These are phyloP conservation scores for Eucalyptus pauciflora DNA, from an alignment of 345 rosid genomes.

Conservation along the genomic window DNA sequence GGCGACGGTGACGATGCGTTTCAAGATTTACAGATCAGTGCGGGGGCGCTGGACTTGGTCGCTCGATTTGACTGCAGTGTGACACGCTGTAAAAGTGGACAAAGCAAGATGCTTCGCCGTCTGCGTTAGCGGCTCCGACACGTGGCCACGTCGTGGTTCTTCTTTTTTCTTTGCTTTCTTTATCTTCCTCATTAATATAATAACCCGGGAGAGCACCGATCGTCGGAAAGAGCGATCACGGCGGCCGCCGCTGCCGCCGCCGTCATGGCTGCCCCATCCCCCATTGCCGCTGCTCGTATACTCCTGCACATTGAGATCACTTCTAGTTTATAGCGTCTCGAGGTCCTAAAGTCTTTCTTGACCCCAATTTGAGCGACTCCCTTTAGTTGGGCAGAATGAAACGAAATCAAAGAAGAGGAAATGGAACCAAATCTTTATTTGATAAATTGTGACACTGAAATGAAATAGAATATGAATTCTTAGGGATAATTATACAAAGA, in stretches of 20 bases:
- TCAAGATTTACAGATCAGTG: neutral
- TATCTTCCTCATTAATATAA: neutral
- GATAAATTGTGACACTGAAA: no score
- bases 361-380: neutral
- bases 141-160: neutral
- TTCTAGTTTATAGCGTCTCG: neutral
- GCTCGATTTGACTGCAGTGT: neutral
- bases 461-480: neutral
- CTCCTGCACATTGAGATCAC: neutral
- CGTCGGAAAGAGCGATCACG: neutral
- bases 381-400: neutral
- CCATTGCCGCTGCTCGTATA: neutral
- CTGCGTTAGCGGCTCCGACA: neutral
- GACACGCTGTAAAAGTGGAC: neutral
- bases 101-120: neutral
- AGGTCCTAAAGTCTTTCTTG: neutral
- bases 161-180: neutral
- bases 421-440: rapidly evolving
- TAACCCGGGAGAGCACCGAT: neutral
- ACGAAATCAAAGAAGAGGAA: neutral
- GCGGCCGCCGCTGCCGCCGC: neutral
- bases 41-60: neutral
- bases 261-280: neutral
- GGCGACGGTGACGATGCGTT: neutral
- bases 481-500: neutral